Percentiles rank a stretch among this genome's conserved stretches.
Evolutionary conservation across 2,329 filamentous ascomycete genomes (phyloP).

Genomic region (Pseudopithomyces maydicus): DNA sequence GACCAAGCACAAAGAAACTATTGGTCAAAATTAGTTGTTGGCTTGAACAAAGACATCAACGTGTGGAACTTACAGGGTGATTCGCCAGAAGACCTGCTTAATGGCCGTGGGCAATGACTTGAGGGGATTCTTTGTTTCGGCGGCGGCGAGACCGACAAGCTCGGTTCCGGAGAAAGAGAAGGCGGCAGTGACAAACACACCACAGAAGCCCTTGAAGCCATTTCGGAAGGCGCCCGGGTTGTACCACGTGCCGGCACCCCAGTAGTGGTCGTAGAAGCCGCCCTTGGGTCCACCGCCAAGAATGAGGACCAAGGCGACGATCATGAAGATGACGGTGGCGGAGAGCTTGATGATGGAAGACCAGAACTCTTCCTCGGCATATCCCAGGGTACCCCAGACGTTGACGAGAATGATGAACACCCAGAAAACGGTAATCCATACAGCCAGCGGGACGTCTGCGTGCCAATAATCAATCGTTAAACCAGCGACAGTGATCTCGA

Average conservation of each 20-base stretch:
- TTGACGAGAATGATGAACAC: conserved; percentile 45
- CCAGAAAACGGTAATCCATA: conserved; percentile 47
- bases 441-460: conserved; percentile 23
- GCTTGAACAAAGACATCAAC: background rate
- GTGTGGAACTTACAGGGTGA: conserved; percentile 33
- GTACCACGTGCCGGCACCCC: conserved; percentile 66
- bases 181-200: conserved; percentile 76
- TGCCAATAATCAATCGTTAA: conserved; percentile 47
- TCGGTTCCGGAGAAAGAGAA: conserved; percentile 79
- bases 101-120: conserved; percentile 53
- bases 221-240: conserved; percentile 70
- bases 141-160: conserved; percentile 76
- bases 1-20: conserved; percentile 52
- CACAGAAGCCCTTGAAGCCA: conserved; percentile 82
- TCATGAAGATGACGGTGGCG: conserved; percentile 47
- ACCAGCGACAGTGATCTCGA: conserved; percentile 46
- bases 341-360: conserved; percentile 42
- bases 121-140: conserved; percentile 70
- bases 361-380: conserved; percentile 50
- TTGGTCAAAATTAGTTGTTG: conserved; percentile 15
- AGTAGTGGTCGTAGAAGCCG: conserved; percentile 56
- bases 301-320: conserved; percentile 59
- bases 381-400: conserved; percentile 46
- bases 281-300: conserved; percentile 59
- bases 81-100: conserved; percentile 55